Evolutionary conservation across 805 yeast species (phyloP).

Genomic region (Candida berthetii): DNA sequence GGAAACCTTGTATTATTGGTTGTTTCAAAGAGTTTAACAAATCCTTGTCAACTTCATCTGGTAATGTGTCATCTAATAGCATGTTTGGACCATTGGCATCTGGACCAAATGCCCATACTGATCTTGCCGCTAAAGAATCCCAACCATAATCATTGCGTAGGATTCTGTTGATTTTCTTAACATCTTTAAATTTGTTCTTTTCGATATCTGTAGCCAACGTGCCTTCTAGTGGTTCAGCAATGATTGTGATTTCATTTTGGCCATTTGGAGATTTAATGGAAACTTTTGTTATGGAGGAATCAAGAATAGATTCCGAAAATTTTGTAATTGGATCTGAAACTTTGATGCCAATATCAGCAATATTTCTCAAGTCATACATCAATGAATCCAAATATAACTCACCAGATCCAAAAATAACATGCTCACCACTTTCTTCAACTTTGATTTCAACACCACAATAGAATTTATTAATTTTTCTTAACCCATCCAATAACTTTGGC

Average conservation of each 20-base stretch:
- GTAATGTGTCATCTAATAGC: slow-evolving; percentile 65
- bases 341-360: slow-evolving; percentile 60
- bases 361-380: slow-evolving; percentile 64
- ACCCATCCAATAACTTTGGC: slow-evolving; percentile 65
- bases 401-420: slow-evolving; percentile 74
- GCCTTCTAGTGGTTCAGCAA: slow-evolving; percentile 68
- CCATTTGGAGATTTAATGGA: slow-evolving; percentile 50
- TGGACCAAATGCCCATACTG: slow-evolving; percentile 76
- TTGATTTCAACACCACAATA: slow-evolving; percentile 64
- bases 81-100: slow-evolving; percentile 46
- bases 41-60: slow-evolving; percentile 60
- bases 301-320: slow-evolving; percentile 72
- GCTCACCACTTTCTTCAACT: slow-evolving; percentile 88
- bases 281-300: slow-evolving; percentile 63
- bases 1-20: slow-evolving; percentile 68
- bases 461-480: slow-evolving; percentile 52
- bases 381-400: slow-evolving; percentile 83
- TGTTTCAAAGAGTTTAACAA: slow-evolving; percentile 39
- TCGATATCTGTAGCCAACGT: slow-evolving; percentile 52
- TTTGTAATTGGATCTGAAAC: slow-evolving; percentile 80
- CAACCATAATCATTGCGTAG: slow-evolving; percentile 59
- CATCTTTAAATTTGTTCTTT: slow-evolving; percentile 34
- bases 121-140: slow-evolving; percentile 81
- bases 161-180: slow-evolving; percentile 40
- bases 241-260: slow-evolving; percentile 53